phyloP scores from a whole-genome alignment of 495 filamentous ascomycete species.

The Xanthoparmelia taractica region DNA sequence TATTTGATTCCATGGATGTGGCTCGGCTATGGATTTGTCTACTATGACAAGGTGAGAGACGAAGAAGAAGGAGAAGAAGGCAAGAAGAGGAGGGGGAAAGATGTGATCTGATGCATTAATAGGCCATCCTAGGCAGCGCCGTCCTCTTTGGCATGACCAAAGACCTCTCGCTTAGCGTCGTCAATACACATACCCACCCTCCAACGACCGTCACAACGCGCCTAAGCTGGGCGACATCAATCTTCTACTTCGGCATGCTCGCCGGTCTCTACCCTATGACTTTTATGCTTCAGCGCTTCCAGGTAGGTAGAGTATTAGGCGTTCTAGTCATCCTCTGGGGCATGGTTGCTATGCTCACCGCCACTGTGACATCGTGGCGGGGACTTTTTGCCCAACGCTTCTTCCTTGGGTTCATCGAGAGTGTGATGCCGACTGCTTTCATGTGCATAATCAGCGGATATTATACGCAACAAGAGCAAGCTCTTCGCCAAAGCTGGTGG shows the following conservation, averaged over 20 bases:
- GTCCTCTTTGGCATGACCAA: constrained; percentile 67
- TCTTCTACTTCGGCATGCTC: constrained; percentile 77
- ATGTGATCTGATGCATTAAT: constrained; percentile 6
- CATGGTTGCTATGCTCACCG: constrained; percentile 58
- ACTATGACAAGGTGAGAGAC: constrained; percentile 62
- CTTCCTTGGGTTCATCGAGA: constrained; percentile 63
- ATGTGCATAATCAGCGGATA: constrained; percentile 58
- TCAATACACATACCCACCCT: constrained; percentile 46
- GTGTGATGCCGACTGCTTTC: constrained; percentile 59
- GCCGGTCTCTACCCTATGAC: constrained; percentile 67
- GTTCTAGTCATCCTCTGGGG: constrained; percentile 60
- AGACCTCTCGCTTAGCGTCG: constrained; percentile 50
- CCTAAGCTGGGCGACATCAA: constrained; percentile 65
- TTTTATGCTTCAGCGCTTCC: constrained; percentile 58
- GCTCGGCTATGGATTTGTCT: constrained; percentile 64
- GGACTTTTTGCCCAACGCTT: constrained; percentile 65
- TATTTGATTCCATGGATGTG: constrained; percentile 67
- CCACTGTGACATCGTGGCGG: constrained; percentile 53
- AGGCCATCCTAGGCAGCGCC: constrained; percentile 67
- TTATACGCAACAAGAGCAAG: constrained; percentile 62
- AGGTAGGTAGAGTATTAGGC: constrained; percentile 53
- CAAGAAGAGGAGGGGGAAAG: background rate
- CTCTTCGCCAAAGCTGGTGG: constrained; percentile 62
- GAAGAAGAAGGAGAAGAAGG: background rate
- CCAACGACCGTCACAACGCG: constrained; percentile 52